Percentiles rank a stretch among this genome's conserved stretches.
Conservation (phyloP, 495 filamentous ascomycete species). For the Trichoderma orchidacearum region DNA sequence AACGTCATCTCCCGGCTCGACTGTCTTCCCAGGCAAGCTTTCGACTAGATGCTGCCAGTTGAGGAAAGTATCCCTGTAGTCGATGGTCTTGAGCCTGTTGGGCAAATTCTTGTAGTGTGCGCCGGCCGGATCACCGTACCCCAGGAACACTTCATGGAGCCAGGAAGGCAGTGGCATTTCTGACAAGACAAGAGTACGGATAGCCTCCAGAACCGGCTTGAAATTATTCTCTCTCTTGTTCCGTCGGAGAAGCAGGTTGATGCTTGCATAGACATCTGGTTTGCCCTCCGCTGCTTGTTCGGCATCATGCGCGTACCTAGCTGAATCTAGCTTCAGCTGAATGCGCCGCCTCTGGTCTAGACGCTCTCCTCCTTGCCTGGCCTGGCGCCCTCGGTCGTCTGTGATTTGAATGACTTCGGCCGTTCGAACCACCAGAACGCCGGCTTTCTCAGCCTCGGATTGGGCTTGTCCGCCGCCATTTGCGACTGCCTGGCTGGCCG, state of each 20-base stretch:
- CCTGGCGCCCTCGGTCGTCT: slow-evolving; percentile 70
- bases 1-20: slow-evolving; percentile 60
- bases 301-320: slow-evolving; percentile 65
- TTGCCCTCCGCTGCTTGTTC: slow-evolving; percentile 49
- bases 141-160: slow-evolving; percentile 93
- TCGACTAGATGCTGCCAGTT: slow-evolving; percentile 91
- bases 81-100: slow-evolving; percentile 61
- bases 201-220: slow-evolving; percentile 83
- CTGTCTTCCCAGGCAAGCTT: slow-evolving; percentile 69
- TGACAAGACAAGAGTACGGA: slow-evolving; percentile 72
- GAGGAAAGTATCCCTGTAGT: slow-evolving; percentile 88
- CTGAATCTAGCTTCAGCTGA: slow-evolving; percentile 69
- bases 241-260: slow-evolving; percentile 79
- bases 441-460: slow-evolving; percentile 39
- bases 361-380: slow-evolving; percentile 44
- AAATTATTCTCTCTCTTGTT: slow-evolving; percentile 93
- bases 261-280: slow-evolving; percentile 64
- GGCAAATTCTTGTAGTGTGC: slow-evolving; percentile 76
- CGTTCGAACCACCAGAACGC: slow-evolving; percentile 59
- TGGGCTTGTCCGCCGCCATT: slow-evolving; percentile 38
- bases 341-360: slow-evolving; percentile 36
- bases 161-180: slow-evolving; percentile 79
- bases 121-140: slow-evolving; percentile 81
- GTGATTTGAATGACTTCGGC: slow-evolving; percentile 80
- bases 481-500: slow-evolving; percentile 25